Evolutionary conservation across 768 basidiomycete genomes (phyloP).

Genomic region (Pholiota molesta): DNA sequence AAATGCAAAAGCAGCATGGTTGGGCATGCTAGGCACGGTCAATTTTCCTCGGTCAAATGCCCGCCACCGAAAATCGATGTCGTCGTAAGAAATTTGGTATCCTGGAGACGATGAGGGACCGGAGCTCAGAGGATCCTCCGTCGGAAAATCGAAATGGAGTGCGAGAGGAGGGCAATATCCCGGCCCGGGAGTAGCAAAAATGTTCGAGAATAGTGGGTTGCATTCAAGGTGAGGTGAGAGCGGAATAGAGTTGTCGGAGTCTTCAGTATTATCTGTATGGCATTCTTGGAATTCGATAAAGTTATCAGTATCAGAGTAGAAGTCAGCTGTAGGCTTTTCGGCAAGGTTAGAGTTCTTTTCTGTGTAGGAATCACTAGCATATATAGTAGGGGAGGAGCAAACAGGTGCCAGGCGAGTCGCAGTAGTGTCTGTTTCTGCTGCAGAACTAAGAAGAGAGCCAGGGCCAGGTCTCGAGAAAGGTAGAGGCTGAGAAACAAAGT

Average conservation of each 20-base stretch:
- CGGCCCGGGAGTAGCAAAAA: conserved; percentile 56
- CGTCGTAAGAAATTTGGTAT: conserved; percentile 40
- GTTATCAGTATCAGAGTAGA: conserved; percentile 1
- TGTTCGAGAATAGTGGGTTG: conserved; percentile 20
- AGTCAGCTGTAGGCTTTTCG: conserved; percentile 9
- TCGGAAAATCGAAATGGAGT: conserved; percentile 55
- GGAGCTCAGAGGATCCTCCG: conserved; percentile 50
- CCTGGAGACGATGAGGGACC: conserved; percentile 28
- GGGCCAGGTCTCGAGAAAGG: conserved; percentile 35
- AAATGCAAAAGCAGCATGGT: conserved; percentile 15
- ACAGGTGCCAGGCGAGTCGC: conserved; percentile 16
- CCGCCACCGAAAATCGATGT: conserved; percentile 59
- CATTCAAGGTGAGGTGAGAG: conserved; percentile 12
- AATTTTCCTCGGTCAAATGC: conserved; percentile 45
- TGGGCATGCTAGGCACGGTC: conserved; percentile 18
- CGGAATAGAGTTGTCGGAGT: conserved; percentile 10
- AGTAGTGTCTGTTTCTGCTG: conserved; percentile 14
- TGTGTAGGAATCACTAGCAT: conserved; percentile 8
- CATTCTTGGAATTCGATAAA: not conserved
- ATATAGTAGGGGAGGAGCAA: conserved; percentile 24
- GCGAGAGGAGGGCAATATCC: conserved; percentile 33
- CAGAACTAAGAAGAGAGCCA: conserved; percentile 22
- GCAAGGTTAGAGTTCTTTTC: conserved; percentile 4
- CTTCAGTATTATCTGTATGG: conserved; percentile 15
- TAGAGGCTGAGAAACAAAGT: not conserved